Base-by-base conservation (phyloP, 345 rosid genomes). In the Populus nigra region DNA sequence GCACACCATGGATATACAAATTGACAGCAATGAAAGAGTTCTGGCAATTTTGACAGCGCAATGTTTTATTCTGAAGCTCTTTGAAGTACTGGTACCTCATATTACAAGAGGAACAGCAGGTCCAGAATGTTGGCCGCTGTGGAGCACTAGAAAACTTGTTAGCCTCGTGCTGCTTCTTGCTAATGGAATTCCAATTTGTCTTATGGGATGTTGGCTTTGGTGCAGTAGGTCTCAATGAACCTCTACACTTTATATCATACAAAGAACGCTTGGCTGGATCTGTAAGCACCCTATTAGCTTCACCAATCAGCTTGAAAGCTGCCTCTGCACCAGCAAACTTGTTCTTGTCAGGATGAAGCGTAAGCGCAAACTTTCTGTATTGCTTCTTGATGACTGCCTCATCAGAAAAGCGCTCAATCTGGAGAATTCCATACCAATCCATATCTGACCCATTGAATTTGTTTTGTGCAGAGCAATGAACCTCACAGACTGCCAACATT, bases 311-410 rank as follows among this genome's bases (percentile, higher is more conserved):
- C 86, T 93, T 92, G 77, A 95, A 95, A 82, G 99, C 99, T 75
- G 97, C 84, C 83, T 95, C 99, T 1, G 97, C 93, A 50, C 99
- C 99, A 33, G 90, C 22, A 73, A 90, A 90, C 78, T 91, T 89
- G 79, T 95, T 95, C 82, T 92, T 95, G 72, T 95, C 98, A 0
- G 99, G 99, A 88, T 95, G 99, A 75, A 95, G 94, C 53, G 85
- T 83, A 79, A 95, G 85, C 0, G 94, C 94, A 33, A 92, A 89
- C 88, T 91, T 95, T 85, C 86, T 90, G 81, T 87, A 91, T 65
- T 95, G 99, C 88, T 90, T 92, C 92, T 85, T 92, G 84, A 95
- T 86, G 16, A 85, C 83, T 43, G 69, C 78, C 62, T 87, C 93
- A 71, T 88, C 96, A 45, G 89, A 84, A 3, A 81, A 79, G 53